Evolutionary conservation across 2,329 filamentous ascomycete species (phyloP).

Genomic region (Fusarium mexicanum): DNA sequence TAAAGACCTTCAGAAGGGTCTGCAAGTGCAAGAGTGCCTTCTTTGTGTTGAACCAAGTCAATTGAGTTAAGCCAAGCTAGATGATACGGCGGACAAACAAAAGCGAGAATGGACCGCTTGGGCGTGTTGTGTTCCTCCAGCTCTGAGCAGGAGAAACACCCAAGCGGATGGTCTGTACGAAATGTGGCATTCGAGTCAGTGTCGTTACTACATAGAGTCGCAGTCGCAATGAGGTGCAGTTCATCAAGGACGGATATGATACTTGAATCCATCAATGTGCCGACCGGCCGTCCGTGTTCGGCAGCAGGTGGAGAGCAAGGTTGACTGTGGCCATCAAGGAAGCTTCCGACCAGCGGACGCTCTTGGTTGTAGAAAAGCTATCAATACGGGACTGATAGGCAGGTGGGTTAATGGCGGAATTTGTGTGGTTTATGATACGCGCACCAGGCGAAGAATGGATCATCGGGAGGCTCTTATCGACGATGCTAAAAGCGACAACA

Average conservation of each 20-base stretch:
- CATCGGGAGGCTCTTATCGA: conserved; percentile 8
- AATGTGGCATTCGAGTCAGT: conserved; percentile 25
- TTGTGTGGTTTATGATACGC: conserved; percentile 19
- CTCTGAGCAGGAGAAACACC: background rate
- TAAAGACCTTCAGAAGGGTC: background rate
- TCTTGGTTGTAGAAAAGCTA: conserved; percentile 15
- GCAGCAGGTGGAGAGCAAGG: conserved; percentile 24
- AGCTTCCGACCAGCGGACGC: conserved; percentile 17
- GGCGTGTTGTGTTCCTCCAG: conserved; percentile 15
- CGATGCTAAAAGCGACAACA: background rate
- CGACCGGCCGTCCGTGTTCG: conserved; percentile 28
- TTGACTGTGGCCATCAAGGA: conserved; percentile 18
- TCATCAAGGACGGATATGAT: conserved; percentile 12
- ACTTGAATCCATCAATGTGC: conserved; percentile 5
- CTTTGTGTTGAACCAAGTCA: conserved; percentile 13
- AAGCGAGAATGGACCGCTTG: conserved; percentile 9
- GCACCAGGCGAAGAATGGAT: conserved; percentile 17
- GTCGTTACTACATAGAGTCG: background rate
- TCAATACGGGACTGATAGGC: conserved; percentile 23
- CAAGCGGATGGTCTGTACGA: conserved; percentile 11
- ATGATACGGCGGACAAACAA: conserved; percentile 1
- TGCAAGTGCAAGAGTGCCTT: conserved; percentile 1
- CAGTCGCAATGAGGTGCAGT: background rate
- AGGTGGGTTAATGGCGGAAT: conserved; percentile 7
- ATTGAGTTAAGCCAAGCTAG: background rate